These are phyloP conservation scores for Trichoderma hamatum DNA, from an alignment of 2,329 filamentous ascomycete genomes.

Conservation along the genomic window DNA sequence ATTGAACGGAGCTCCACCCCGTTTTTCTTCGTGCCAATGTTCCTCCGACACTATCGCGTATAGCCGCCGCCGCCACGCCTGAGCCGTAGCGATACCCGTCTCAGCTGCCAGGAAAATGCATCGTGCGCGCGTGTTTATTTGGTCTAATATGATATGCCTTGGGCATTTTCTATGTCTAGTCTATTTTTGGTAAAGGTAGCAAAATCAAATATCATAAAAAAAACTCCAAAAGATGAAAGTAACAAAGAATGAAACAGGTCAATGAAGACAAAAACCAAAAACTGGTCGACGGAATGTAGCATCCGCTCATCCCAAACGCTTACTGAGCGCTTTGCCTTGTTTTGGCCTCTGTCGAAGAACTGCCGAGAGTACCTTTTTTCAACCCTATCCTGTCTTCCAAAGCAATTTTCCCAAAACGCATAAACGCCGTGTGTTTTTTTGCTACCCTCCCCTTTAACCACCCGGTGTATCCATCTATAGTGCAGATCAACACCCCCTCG, in stretches of 20 bases:
- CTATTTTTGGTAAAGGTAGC: background rate
- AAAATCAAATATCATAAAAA: background rate
- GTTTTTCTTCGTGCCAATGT: background rate
- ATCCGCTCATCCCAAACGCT: background rate
- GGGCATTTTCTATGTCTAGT: background rate
- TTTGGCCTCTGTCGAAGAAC: background rate
- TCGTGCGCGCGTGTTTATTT: background rate
- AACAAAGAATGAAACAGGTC: background rate
- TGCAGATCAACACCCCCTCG: background rate
- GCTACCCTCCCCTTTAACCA: background rate
- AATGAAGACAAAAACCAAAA: background rate
- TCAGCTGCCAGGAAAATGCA: background rate
- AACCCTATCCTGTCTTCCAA: background rate
- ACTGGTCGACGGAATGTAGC: background rate
- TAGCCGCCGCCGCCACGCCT: slow-evolving; percentile 4
- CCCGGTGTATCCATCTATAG: background rate
- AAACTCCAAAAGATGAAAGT: background rate
- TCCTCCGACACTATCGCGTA: background rate
- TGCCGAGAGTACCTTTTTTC: background rate
- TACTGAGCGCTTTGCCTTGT: background rate
- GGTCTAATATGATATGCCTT: background rate
- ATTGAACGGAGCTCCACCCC: background rate
- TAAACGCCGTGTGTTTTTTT: background rate
- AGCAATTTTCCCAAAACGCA: background rate
- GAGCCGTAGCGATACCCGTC: slow-evolving; percentile 8